Conservation (phyloP, 108 stramenopile genomes). For the Pseudonitzschia multistriata region DNA sequence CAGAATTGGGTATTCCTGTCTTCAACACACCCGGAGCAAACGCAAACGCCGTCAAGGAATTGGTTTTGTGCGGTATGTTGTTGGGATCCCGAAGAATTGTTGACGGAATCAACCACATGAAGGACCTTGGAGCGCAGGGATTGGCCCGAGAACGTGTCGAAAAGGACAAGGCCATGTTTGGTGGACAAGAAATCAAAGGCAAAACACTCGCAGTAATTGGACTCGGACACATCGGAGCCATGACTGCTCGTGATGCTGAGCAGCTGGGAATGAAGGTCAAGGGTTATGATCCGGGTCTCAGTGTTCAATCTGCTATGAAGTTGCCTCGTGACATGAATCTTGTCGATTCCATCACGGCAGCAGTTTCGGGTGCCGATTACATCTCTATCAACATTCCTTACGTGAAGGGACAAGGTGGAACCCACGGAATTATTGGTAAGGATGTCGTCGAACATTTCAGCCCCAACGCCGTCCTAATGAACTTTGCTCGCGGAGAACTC, state of each 20-base stretch:
- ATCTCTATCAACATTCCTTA: slow-evolving; percentile 94
- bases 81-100: slow-evolving; percentile 77
- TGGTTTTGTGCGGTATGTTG: slow-evolving; percentile 87
- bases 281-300: slow-evolving; percentile 94
- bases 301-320: slow-evolving; percentile 79
- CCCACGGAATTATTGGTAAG: slow-evolving; percentile 82
- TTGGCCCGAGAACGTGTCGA: slow-evolving; percentile 82
- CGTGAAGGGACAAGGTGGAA: slow-evolving; percentile 89
- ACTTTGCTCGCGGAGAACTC: slow-evolving; percentile 95
- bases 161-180: slow-evolving; percentile 93
- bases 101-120: slow-evolving; percentile 89
- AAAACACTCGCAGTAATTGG: slow-evolving; percentile 96
- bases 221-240: slow-evolving; percentile 91
- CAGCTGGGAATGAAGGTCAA: slow-evolving; percentile 86
- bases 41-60: slow-evolving; percentile 93
- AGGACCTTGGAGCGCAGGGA: slow-evolving; percentile 77
- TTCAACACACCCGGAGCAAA: slow-evolving; percentile 98
- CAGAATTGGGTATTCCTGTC: slow-evolving; percentile 93
- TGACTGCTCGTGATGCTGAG: slow-evolving; percentile 85
- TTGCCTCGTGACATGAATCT: slow-evolving; percentile 70
- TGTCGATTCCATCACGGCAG: slow-evolving; percentile 66
- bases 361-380: slow-evolving; percentile 84
- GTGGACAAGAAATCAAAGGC: slow-evolving; percentile 87
- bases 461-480: slow-evolving; percentile 80
- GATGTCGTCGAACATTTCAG: slow-evolving; percentile 80